Percentiles rank a stretch among this genome's conserved stretches.
Evolutionary conservation across 192 early-diverging fungal genomes (phyloP).

Genomic region (Ambispora gerdemannii): DNA sequence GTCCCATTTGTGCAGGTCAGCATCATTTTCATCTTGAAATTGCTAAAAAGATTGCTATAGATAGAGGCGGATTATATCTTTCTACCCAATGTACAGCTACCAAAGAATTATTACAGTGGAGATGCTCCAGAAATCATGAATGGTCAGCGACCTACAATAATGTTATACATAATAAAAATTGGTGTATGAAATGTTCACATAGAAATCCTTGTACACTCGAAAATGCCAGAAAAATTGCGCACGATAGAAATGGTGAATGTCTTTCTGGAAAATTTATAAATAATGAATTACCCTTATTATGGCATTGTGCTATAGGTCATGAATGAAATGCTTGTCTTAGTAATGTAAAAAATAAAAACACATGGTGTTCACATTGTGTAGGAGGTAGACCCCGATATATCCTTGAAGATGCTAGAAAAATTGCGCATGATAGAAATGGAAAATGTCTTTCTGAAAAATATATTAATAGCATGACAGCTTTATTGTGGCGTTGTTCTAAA

Average conservation of each 20-base stretch:
- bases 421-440: slow-evolving; percentile 18
- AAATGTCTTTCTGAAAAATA: slow-evolving; percentile 24
- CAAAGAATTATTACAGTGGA: slow-evolving; percentile 19
- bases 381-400: slow-evolving; percentile 10
- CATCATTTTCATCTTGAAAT: background rate
- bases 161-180: slow-evolving; percentile 16
- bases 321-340: background rate
- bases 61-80: slow-evolving; percentile 15
- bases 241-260: too few relatives aligned
- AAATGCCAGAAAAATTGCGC: background rate
- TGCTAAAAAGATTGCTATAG: slow-evolving; percentile 13
- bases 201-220: slow-evolving; percentile 2
- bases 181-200: slow-evolving; percentile 5
- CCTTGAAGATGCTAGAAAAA: slow-evolving; percentile 20
- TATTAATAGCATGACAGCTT: slow-evolving; percentile 16
- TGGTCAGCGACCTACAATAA: slow-evolving; percentile 20
- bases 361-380: slow-evolving; percentile 13
- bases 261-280: too few relatives aligned
- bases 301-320: too few relatives aligned
- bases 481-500: slow-evolving; percentile 21
- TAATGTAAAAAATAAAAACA: slow-evolving; percentile 16
- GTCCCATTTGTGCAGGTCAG: too few relatives aligned
- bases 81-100: slow-evolving; percentile 9
- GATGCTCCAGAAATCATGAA: slow-evolving; percentile 11
- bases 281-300: too few relatives aligned